Base-by-base conservation (phyloP, 1,284 basidiomycete species). In the Neolentinus lepideus region DNA sequence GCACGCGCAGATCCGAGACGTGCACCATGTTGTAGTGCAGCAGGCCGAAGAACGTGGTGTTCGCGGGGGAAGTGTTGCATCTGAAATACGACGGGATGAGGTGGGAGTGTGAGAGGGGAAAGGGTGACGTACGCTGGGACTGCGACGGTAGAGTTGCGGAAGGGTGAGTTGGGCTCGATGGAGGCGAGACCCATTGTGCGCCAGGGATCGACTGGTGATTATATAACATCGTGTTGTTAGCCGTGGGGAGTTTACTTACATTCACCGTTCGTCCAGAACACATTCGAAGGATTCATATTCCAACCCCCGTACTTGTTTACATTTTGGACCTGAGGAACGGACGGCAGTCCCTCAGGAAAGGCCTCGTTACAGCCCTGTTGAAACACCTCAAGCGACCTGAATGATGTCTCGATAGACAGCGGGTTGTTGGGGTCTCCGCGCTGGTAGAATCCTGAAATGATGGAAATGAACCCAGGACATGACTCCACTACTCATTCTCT, bases 111-210 rank as follows among this genome's bases (percentile, higher is more conserved):
- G 19, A n/a, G 21, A 14, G 47, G 2, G 25, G 12, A 22, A 25
- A 26, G 29, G 19, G 26, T 43, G 25, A 55, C 70, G 58, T 64
- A 77, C 75, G 62, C 45, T 22, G 77, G 77, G 14, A 78, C 64
- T 2, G 65, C 62, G 2, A 66, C 64, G 2, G 66, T 71, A 2
- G 76, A 71, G 31, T 65, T 64, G n/a, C 77, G 69, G 8, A 71
- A 66, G 8, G 77, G 77, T 2, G 77, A 69, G 55, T 77, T 75
- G 2, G 67, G 54, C 58, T 79, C 77, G 47, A 77, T 77, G 8
- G 77, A 78, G 3, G 75, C 75, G 2, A 79, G 66, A 1, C 76
- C 74, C 75, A 78, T 74, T 8, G 76, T 78, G n/a, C 77, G 65
- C 77, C 77, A 79, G 3, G 77, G 77, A 61, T 79, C 77, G 58